phyloP scores from a whole-genome alignment of 1,284 basidiomycete species.

The Laetiporus sulphureus region DNA sequence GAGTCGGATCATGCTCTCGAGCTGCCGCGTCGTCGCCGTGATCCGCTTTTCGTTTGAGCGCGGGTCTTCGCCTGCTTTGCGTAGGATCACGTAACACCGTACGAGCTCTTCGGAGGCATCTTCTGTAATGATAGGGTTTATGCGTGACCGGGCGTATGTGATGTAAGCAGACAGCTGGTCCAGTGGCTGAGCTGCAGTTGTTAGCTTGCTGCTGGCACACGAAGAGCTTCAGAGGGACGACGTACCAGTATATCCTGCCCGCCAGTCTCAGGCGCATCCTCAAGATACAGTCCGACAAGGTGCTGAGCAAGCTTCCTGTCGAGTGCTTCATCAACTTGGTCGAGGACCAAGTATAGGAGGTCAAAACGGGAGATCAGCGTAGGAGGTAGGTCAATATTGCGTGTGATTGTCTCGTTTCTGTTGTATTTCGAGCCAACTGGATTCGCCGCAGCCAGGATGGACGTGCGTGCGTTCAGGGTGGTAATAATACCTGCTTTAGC shows the following conservation, averaged over 20 bases:
- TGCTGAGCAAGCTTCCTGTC: conserved; percentile 93
- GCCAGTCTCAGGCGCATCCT: conserved; percentile 74
- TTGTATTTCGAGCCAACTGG: conserved; percentile 97
- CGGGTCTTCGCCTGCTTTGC: conserved; percentile 87
- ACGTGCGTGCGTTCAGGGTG: conserved; percentile 94
- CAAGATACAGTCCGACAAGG: conserved; percentile 89
- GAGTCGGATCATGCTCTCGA: conserved; percentile 97
- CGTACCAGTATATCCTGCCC: conserved; percentile 74
- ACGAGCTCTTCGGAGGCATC: conserved; percentile 85
- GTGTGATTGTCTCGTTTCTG: conserved; percentile 78
- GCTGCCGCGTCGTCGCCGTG: conserved; percentile 95
- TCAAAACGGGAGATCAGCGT: conserved; percentile 98
- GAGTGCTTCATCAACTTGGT: conserved; percentile 86
- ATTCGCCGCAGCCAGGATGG: conserved; percentile 95
- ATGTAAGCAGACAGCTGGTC: conserved; percentile 93
- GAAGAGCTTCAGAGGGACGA: background rate
- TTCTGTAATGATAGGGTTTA: conserved; percentile 87
- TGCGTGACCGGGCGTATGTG: conserved; percentile 85
- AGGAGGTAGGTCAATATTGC: conserved; percentile 90
- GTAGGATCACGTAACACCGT: conserved; percentile 86
- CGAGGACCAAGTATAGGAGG: conserved; percentile 94
- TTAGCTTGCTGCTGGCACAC: background rate
- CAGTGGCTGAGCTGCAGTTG: conserved; percentile 52
- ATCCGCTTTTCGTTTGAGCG: conserved; percentile 88
- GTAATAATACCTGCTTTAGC: conserved; percentile 99